Evolutionary conservation across 495 filamentous ascomycete genomes (phyloP).

Genomic region (Apiosordaria backusii): DNA sequence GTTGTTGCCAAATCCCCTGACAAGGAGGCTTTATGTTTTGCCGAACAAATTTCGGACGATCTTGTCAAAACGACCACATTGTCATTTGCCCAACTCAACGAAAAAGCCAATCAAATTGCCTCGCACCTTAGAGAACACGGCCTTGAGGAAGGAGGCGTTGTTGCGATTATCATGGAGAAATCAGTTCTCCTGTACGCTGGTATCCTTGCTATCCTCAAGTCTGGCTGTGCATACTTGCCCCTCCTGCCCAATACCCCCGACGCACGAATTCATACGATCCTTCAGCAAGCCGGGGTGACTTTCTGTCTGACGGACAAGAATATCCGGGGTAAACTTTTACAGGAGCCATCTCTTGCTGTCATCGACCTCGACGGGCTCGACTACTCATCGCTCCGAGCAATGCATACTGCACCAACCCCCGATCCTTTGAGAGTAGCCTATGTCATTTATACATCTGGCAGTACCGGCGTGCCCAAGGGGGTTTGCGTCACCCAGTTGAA

Average conservation of each 20-base stretch:
- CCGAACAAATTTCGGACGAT: conserved; percentile 38
- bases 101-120: conserved; percentile 61
- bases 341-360: conserved; percentile 27
- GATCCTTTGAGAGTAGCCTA: conserved; percentile 48
- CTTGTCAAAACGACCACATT: conserved; percentile 38
- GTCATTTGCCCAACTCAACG: conserved; percentile 61
- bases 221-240: conserved; percentile 71
- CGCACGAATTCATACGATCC: conserved; percentile 51
- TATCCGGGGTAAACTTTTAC: conserved; percentile 18
- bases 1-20: conserved; percentile 46
- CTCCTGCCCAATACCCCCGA: conserved; percentile 61
- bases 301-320: conserved; percentile 44
- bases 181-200: conserved; percentile 62
- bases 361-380: conserved; percentile 35
- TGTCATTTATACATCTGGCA: conserved; percentile 64
- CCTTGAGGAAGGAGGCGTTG: conserved; percentile 47
- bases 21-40: conserved; percentile 58
- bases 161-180: conserved; percentile 70
- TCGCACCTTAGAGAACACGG: conserved; percentile 48
- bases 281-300: conserved; percentile 48
- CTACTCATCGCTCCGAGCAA: conserved; percentile 21
- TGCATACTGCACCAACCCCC: conserved; percentile 31
- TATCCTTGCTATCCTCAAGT: conserved; percentile 68
- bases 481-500: conserved; percentile 66
- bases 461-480: conserved; percentile 65